phyloP scores from a whole-genome alignment of 768 basidiomycete species.

The Mrakia blollopis region DNA sequence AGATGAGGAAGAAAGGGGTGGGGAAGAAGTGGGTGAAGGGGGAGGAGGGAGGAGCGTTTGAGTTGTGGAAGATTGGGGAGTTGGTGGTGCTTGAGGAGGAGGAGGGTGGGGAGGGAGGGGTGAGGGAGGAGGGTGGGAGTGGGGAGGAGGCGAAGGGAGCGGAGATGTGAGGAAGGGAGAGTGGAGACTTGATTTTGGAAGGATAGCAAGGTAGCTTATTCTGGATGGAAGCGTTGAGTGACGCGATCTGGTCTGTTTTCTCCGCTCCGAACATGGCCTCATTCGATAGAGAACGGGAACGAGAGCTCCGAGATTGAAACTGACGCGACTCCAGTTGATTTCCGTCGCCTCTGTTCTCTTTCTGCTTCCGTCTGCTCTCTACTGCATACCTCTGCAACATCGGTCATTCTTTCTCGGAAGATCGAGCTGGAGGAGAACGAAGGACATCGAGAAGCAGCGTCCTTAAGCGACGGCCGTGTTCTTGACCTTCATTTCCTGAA shows the following conservation, averaged over 20 bases:
- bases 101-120: neutral
- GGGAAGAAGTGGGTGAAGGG: neutral
- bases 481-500: neutral
- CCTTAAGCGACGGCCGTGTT: neutral
- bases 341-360: no score
- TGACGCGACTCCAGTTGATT: no score
- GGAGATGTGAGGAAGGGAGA: neutral
- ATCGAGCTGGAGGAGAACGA: no score
- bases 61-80: conserved; percentile 12
- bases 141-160: conserved; percentile 1
- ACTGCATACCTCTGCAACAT: no score
- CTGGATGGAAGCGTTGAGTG: no score
- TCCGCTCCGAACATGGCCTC: no score
- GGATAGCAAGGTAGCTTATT: no score
- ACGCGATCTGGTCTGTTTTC: no score
- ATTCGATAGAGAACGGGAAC: no score
- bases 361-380: no score
- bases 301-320: no score
- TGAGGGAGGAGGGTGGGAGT: neutral
- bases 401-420: no score
- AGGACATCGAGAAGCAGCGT: neutral
- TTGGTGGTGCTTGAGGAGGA: conserved; percentile 15
- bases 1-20: conserved; percentile 2
- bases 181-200: neutral
- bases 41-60: neutral